Evolutionary conservation across 1,139 yeast species (phyloP), one percentile per base, ranked within the genome.

Genomic region (Kodamaea fungicola): DNA sequence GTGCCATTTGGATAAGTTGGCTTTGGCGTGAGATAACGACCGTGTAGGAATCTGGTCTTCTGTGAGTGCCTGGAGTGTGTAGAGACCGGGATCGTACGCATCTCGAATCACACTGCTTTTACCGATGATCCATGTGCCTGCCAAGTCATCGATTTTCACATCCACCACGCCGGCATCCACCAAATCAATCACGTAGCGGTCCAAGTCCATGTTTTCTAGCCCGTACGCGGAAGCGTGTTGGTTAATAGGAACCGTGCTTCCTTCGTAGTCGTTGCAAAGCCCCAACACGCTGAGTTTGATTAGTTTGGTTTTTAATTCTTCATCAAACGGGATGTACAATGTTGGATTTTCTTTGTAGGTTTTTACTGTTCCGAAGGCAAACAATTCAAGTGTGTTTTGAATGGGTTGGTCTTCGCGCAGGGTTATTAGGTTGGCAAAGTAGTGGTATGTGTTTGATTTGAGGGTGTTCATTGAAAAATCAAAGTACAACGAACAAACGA

Each of bases 341-440:
- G 33, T 39, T 12, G 44, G 43, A 41, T 61, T 50, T 31, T 50
- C 41, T 9, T 46, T 29, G 44, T 64, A 67, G 32, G 61, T 57
- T 7, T 47, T 40, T 26, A 54, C 51, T 32, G 58, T 54, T 2
- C 75, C 74, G 46, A 63, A 67, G 2, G 71, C 52, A 42, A 66
- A 68, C 32, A 69, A 52, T 47, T 69, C 75, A 7, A 64, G 37
- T 1, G 66, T 57, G 36, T 57, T 34, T 13, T 31, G 34, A 6
- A 37, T 33, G 6, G 23, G 13, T 5, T 26, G 33, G 19, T 34
- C 41, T 16, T 35, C 29, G 6, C 33, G 32, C 8, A 22, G 13
- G 8, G 28, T 37, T 5, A 43, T 34, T 19, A 33, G 35, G 9
- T 33, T 35, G n/a, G 35, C 13, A 16, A 44, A 39, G 39, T 42